Percentiles rank a stretch among this genome's conserved stretches.
Conservation (phyloP, 2,329 filamentous ascomycete genomes). For the Penicillium concentricum region DNA sequence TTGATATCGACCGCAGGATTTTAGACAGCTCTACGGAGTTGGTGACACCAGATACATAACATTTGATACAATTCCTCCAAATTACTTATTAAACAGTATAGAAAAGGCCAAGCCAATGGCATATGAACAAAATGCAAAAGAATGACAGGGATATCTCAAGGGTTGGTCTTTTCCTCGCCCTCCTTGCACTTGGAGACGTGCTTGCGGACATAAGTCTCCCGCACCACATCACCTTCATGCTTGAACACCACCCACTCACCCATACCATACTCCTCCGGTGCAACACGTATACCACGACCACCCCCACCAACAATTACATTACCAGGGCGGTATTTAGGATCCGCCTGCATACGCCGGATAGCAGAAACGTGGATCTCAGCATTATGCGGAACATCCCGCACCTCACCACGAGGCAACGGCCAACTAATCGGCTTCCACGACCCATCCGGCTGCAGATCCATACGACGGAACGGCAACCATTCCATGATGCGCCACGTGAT, state of each 20-base stretch:
- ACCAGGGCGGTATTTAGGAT: slow-evolving; percentile 68
- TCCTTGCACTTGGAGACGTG: slow-evolving; percentile 33
- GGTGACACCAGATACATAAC: background rate
- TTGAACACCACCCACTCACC: slow-evolving; percentile 69
- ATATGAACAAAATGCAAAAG: background rate
- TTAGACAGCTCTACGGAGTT: too few relatives aligned
- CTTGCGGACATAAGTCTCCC: slow-evolving; percentile 63
- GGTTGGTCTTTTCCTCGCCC: slow-evolving; percentile 8
- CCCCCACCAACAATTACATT: slow-evolving; percentile 80
- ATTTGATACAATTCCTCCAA: background rate
- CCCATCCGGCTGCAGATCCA: slow-evolving; percentile 72
- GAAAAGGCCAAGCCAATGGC: background rate
- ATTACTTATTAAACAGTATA: slow-evolving; percentile 4
- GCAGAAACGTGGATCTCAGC: slow-evolving; percentile 73
- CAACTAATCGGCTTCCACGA: slow-evolving; percentile 78
- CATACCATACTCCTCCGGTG: slow-evolving; percentile 62
- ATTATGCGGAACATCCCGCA: slow-evolving; percentile 70
- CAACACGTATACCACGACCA: slow-evolving; percentile 64
- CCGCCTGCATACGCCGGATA: slow-evolving; percentile 65
- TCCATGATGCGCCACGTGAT: slow-evolving; percentile 76
- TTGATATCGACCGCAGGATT: background rate
- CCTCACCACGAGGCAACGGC: slow-evolving; percentile 75
- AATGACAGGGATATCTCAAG: slow-evolving; percentile 1
- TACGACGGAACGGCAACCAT: slow-evolving; percentile 74
- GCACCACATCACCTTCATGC: slow-evolving; percentile 66